Conservation (phyloP, 2,329 filamentous ascomycete species). For the Botryotinia calthae region DNA sequence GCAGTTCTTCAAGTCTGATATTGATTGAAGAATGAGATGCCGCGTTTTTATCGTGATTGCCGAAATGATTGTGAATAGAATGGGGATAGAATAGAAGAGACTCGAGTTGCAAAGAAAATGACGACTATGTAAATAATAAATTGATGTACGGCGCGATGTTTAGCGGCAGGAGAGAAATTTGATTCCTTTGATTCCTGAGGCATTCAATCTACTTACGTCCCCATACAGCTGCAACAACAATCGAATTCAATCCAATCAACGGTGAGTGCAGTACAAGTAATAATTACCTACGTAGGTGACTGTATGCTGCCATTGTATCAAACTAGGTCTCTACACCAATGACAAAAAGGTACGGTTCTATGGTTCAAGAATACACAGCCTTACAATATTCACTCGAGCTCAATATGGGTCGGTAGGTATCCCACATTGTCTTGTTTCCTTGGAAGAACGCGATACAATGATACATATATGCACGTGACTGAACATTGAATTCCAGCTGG, state of each 20-base stretch:
- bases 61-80: neutral
- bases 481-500: neutral
- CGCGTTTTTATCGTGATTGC: neutral
- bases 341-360: neutral
- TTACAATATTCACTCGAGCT: neutral
- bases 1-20: neutral
- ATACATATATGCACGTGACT: neutral
- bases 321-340: neutral
- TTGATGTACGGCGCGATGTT: conserved; percentile 4
- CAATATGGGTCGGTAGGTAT: no score
- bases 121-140: conserved; percentile 9
- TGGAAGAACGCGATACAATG: neutral
- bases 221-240: neutral
- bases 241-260: neutral
- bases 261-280: neutral
- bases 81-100: conserved; percentile 4
- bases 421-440: no score
- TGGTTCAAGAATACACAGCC: neutral
- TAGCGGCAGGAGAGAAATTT: conserved; percentile 1
- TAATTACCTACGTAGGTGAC: no score
- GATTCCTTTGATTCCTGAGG: neutral
- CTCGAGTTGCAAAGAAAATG: conserved; percentile 3
- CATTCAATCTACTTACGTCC: neutral
- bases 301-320: neutral
- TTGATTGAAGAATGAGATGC: neutral